Evolutionary conservation across 306 rosid genomes (phyloP), one percentile per base, ranked within the genome.

Genomic region (Vicia faba): DNA sequence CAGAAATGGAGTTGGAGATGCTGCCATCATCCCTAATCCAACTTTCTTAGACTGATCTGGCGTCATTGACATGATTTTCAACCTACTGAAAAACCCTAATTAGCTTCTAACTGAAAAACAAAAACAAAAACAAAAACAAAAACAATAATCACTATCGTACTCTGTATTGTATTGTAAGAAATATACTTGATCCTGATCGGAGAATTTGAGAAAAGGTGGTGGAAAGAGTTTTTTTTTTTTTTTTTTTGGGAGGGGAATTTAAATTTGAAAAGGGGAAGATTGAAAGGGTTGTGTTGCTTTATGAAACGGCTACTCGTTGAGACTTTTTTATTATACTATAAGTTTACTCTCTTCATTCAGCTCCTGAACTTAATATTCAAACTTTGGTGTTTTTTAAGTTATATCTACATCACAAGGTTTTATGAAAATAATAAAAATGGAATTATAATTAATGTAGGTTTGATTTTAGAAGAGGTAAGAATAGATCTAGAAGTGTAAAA

Each of bases 1-100:
- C 0, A 86, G 80, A 74, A 88, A 93, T 4, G 99, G 99, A 28
- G 91, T 66, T 0, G 96, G 98, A 45, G 96, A 78, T 0, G 96
- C 73, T 0, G 89, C 28, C 16, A 86, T 66, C 68, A 86, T 63
- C 63, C 98, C 96, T 19, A 79, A 57, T 10, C 98, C 96, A 19
- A 84, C 84, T 84, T 92, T 92, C 84, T 80, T 79, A 10, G 83
- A 26, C 64, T 76, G 86, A 85, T 92, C 98, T 5, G 98, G 98
- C 33, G 98, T 92, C 9, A 81, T 5, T 14, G 95, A 75, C 86
- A 79, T 80, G 61, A 66, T 86, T 39, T 70, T 64, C 45, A 31
- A 72, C 38, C 16, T 65, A 61, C 66, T n/a, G 6, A 40, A 49
- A 15, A 8, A 20, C 51, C 72, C 43, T 66, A 46, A 16, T 54